Conservation (phyloP, 306 rosid species). For the Pyrus pyrifolia region DNA sequence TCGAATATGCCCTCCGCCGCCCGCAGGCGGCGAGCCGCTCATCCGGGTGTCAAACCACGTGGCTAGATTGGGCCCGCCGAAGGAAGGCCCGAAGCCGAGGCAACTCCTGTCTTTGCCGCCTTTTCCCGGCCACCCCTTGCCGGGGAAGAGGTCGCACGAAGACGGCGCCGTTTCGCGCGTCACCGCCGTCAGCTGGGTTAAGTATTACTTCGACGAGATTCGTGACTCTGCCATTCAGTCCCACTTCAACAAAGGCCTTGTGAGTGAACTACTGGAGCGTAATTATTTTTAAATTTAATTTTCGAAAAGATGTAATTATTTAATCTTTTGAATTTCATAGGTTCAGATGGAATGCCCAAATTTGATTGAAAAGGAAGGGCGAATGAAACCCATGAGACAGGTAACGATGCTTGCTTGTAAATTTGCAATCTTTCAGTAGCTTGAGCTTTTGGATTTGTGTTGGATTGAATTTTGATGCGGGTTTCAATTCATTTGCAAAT, state of each 20-base stretch:
- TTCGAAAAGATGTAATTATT: neutral
- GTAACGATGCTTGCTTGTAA: conserved; percentile 29
- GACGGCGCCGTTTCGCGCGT: conserved; percentile 22
- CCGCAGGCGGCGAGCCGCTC: conserved; percentile 42
- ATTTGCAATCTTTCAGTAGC: neutral
- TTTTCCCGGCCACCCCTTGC: conserved; percentile 58
- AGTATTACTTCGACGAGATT: conserved; percentile 70
- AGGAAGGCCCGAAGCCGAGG: conserved; percentile 74
- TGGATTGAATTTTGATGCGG: neutral
- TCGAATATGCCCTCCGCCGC: conserved; percentile 53
- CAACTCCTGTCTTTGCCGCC: conserved; percentile 80
- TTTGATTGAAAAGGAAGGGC: conserved; percentile 27
- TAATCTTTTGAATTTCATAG: conserved; percentile 24
- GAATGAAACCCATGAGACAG: conserved; percentile 42
- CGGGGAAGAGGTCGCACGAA: conserved; percentile 36
- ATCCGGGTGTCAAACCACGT: conserved; percentile 77
- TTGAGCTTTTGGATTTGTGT: neutral
- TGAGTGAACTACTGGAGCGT: conserved; percentile 24
- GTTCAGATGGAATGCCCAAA: conserved; percentile 49
- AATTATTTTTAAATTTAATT: neutral
- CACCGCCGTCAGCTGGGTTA: conserved; percentile 82
- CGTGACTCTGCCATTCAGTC: conserved; percentile 51
- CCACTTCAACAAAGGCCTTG: conserved; percentile 84
- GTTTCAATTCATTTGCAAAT: conserved; percentile 35
- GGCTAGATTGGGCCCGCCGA: conserved; percentile 59